Evolutionary conservation across 352 stramenopile genomes (phyloP), one percentile per base, ranked within the genome.

Genomic region (Phytopythium mirpurense): DNA sequence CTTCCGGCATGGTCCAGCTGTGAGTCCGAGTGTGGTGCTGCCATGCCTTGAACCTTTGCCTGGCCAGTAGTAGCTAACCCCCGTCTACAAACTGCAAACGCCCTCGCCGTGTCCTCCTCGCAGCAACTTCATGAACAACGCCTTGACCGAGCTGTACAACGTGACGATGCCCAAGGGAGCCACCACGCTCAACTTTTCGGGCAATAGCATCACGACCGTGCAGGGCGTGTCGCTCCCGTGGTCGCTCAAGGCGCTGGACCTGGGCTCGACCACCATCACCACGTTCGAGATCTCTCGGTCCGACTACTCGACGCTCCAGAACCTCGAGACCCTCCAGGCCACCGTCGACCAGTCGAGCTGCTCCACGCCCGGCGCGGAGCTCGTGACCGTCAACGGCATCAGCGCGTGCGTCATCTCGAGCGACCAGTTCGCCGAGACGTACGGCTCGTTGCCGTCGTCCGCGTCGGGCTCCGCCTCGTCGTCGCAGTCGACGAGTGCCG

Each of bases 261-360:
- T 91, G n/a, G 76, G 70, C 27, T 43, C 41, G 1, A 63, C 64
- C 35, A 57, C 69, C 47, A 88, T 91, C 60, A 72, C 58, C 9
- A 72, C 74, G n/a, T 81, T 91, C 31, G 80, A 89, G 51, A 74
- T 91, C 41, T 83, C 69, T 1, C 71, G 72, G 2, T 82, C 74
- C 0, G 80, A 90, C 49, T 75, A 85, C 59, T 61, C 62, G 12
- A 86, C 62, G 0, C 73, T 90, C 40, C 67, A 74, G 60, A 60
- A 64, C 12, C 52, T 86, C 11, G 60, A 73, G 14, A 56, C 42
- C 2, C 76, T 90, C 35, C 78, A 35, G 31, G 69, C 65, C 10
- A 72, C 62, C 1, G 54, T 87, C 24, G 59, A 62, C 1, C 67
- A 84, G 51, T 68, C 64, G 1, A 63, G 49, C 26, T 80, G 72